A percentile compares a stretch with the other conserved stretches of the same genome.
Evolutionary conservation across 2,329 filamentous ascomycete species (phyloP).

Genomic region (Fusarium fujikuroi): DNA sequence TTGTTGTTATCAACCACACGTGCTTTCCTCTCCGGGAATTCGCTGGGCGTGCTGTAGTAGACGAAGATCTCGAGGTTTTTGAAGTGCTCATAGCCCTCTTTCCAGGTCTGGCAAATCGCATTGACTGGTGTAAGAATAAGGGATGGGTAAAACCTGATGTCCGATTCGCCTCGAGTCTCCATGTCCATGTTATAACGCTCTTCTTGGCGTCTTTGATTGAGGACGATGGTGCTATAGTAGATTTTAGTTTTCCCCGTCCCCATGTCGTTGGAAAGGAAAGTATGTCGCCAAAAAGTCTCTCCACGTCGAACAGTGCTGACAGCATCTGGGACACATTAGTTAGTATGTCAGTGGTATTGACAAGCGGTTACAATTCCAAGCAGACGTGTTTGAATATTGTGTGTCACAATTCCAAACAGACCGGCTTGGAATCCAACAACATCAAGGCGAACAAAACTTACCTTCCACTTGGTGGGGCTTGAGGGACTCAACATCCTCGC

Average conservation of each 20-base stretch:
- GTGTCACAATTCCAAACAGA: no score
- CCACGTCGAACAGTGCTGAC: neutral
- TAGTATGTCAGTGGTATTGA: neutral
- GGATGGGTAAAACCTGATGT: neutral
- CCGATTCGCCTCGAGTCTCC: accelerated
- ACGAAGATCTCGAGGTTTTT: neutral
- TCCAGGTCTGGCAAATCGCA: neutral
- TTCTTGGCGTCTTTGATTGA: neutral
- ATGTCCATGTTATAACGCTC: neutral
- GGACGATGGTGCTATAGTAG: neutral
- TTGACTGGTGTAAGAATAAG: neutral
- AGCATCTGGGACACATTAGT: neutral
- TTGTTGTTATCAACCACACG: neutral
- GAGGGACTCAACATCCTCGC: neutral
- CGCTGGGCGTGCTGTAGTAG: neutral
- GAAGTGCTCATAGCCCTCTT: neutral
- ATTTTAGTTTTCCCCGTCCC: accelerated
- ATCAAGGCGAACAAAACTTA: neutral
- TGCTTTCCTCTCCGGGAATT: neutral
- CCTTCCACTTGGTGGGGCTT: neutral
- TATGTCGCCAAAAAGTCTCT: neutral
- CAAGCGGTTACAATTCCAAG: neutral
- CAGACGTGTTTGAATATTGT: no score
- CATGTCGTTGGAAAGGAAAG: neutral
- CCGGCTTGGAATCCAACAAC: no score